Base-by-base conservation (phyloP, 345 rosid species). In the Moringa oleifera region DNA sequence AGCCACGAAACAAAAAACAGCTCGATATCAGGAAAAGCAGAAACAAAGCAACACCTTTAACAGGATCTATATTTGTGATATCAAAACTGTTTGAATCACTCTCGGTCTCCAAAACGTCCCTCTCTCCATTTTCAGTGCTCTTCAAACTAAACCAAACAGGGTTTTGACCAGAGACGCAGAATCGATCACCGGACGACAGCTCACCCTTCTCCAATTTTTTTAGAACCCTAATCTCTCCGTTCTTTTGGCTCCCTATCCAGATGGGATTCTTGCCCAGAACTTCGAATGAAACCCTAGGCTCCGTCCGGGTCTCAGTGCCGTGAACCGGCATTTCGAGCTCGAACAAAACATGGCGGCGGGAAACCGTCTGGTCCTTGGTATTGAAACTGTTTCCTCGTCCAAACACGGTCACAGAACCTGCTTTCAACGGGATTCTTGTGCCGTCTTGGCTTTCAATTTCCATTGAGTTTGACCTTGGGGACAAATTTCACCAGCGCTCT, bases 391-490 rank as follows among this genome's bases (percentile, higher is more conserved):
- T 25, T 41, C 86, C 92, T 80, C 96, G 81, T 21, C 98, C 98
- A 25, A 85, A 71, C 49, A 61, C 66, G 13, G 65, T 18, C 50
- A 67, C 24, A 28, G 75, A 68, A 68, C 67, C 70, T 6, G 55
- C 23, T 25, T 63, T 68, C 7, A 89, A 55, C 10, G 33, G 20
- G 62, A 79, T 64, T 62, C 53, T 81, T 9, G 87, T 69, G 52
- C 95, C 92, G 68, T 89, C 88, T 62, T 77, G 84, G 31, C 90
- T 87, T 72, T 71, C 79, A 11, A 89, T 68, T 76, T 91, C 97
- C 94, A 88, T 86, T 18, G 57, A 12, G 47, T 41, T 33, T 33
- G 5, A 33, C 11, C 11, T 33, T 33, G 37, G 37, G 37, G 37
- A 33, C 6, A 11, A 33, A 33, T 33, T 33, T 33, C 11, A 11